Evolutionary conservation across 139 green algal species (phyloP).

Genomic region (Parachlorella kessleri): DNA sequence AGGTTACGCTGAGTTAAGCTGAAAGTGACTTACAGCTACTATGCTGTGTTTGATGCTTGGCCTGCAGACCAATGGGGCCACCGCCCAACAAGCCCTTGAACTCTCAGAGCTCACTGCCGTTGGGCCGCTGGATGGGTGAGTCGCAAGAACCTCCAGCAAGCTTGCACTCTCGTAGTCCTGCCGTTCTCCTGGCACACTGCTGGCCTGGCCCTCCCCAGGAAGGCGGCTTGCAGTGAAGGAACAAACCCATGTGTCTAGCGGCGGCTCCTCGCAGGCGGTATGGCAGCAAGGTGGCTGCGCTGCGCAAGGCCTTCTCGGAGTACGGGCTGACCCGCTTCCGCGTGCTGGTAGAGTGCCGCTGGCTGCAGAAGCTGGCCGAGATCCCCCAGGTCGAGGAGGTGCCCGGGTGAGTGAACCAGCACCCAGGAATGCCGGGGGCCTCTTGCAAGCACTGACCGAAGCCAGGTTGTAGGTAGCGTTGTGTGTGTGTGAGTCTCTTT

Average conservation of each 20-base stretch:
- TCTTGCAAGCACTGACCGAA: too few species aligned
- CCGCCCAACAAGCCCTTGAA: conserved; percentile 42
- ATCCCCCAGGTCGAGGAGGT: conserved; percentile 78
- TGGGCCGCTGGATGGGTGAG: conserved; percentile 87
- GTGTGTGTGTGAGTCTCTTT: too few species aligned
- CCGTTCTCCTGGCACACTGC: too few species aligned
- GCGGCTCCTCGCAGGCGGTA: conserved; percentile 92
- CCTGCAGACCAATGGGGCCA: background rate
- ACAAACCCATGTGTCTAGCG: too few species aligned
- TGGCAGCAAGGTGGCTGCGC: conserved; percentile 60
- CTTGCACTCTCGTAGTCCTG: too few species aligned
- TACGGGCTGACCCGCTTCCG: conserved; percentile 95
- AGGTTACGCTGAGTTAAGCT: too few species aligned
- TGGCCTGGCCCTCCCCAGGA: too few species aligned
- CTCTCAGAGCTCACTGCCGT: conserved; percentile 88
- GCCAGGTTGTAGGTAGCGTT: too few species aligned
- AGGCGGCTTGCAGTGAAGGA: background rate
- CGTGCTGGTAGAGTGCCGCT: conserved; percentile 95
- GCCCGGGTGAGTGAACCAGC: background rate
- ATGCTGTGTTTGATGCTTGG: too few species aligned
- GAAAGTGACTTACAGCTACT: too few species aligned
- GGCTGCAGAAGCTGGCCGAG: conserved; percentile 92
- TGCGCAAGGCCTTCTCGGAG: conserved; percentile 94
- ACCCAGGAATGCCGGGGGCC: background rate
- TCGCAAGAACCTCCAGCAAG: too few species aligned